These are phyloP conservation scores for Paxillus ammoniavirescens DNA, from an alignment of 768 basidiomycete genomes.

Conservation along the genomic window DNA sequence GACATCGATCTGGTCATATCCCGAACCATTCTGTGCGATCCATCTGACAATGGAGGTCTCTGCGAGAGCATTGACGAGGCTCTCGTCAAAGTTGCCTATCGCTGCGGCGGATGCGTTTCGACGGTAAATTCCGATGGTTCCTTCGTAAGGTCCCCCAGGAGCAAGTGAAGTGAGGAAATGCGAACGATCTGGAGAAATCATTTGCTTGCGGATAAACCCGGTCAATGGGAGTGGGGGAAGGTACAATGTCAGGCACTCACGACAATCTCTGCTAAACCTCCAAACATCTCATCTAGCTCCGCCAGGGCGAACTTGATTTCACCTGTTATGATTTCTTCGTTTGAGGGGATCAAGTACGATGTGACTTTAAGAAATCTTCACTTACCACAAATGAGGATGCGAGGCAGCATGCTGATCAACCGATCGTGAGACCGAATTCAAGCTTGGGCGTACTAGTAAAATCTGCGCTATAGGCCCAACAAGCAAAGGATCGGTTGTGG, in stretches of 20 bases:
- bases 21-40: slow-evolving; percentile 87
- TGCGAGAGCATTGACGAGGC: slow-evolving; percentile 65
- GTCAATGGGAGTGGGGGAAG: not conserved
- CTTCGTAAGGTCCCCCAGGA: slow-evolving; percentile 66
- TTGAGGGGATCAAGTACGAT: not conserved
- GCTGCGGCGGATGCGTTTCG: slow-evolving; percentile 60
- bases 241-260: slow-evolving; percentile 42
- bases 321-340: slow-evolving; percentile 34
- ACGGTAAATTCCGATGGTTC: slow-evolving; percentile 72
- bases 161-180: slow-evolving; percentile 63
- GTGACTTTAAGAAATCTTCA: not conserved
- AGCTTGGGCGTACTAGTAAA: not conserved
- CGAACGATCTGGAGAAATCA: slow-evolving; percentile 55
- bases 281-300: slow-evolving; percentile 60
- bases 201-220: slow-evolving; percentile 31
- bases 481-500: not conserved
- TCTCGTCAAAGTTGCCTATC: slow-evolving; percentile 76
- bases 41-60: slow-evolving; percentile 55
- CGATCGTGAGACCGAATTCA: not conserved
- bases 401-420: slow-evolving; percentile 7
- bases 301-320: slow-evolving; percentile 75
- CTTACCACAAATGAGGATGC: slow-evolving; percentile 23
- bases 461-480: not conserved
- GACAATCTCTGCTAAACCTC: slow-evolving; percentile 64
- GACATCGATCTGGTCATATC: slow-evolving; percentile 83